Base-by-base conservation (phyloP, 768 basidiomycete genomes). In the Kwoniella sp. region DNA sequence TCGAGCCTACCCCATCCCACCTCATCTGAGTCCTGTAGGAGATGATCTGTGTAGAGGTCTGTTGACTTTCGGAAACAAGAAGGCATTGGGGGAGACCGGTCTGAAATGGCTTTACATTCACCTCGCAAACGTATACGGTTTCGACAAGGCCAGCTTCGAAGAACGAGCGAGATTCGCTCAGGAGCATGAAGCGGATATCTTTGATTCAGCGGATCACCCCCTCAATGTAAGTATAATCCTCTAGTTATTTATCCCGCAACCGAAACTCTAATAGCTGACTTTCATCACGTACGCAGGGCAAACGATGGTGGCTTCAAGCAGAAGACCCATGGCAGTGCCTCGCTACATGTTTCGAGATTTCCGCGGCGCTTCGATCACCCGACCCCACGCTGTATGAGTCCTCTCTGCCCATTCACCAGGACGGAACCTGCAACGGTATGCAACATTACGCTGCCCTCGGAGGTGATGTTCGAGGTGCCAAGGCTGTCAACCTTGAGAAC, bases 311-410 rank as follows among this genome's bases (percentile, higher is more conserved):
- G 95, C 81, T 85, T 48, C 83, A 86, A 61, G 93, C 93, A 0
- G 93, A 95, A 76, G 93, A 98, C 75, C 94, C 94, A 8, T 98
- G 95, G 94, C 95, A 98, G 80, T 94, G 90, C 78, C 89, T 98
- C 38, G 90, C 95, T 20, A 87, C 91, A 0, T 97, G 93, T 82
- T 87, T 89, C 79, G 96, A 99, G 76, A 84, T 98, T n/a, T 85
- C 85, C 52, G 85, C 84, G 0, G 95, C 95, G 1, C 84, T 94
- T 0, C 85, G 89, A 47, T 89, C 89, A 0, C 86, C 86, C 17
- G 84, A 87, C 47, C 85, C 86, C 0, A 85, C 84, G 66, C 77
- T 80, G 22, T 89, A 83, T 80, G 81, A 84, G 73, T 92, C 88
- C 2, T 81, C 83, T 20, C 84, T 96, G n/a, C 96, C 96, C 0